Conservation (phyloP, 2,329 filamentous ascomycete species). For the Colletotrichum horii region DNA sequence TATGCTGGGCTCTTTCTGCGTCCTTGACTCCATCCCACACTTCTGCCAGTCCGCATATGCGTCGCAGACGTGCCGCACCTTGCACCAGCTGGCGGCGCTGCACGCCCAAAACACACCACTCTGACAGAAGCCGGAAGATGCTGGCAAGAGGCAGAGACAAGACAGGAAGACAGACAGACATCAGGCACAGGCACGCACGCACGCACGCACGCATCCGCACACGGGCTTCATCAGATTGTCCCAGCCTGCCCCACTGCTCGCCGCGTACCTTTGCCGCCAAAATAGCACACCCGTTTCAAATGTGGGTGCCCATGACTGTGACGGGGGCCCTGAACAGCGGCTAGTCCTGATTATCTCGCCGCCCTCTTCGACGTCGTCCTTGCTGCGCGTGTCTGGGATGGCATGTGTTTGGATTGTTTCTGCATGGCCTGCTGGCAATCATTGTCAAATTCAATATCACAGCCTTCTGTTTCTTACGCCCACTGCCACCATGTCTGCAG, state of each 20-base stretch:
- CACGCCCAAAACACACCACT: background rate
- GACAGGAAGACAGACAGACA: background rate
- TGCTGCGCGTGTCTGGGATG: background rate
- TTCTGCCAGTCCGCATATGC: background rate
- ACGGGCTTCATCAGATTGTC: conserved; percentile 1
- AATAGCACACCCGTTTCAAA: conserved; percentile 17
- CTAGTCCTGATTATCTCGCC: background rate
- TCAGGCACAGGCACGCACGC: background rate
- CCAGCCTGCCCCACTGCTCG: conserved; percentile 3
- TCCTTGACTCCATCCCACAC: background rate
- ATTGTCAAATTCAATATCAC: background rate
- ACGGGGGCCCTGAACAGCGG: background rate
- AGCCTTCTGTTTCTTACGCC: background rate
- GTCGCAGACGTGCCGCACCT: conserved; percentile 15
- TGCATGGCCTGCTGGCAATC: background rate
- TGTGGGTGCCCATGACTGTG: background rate
- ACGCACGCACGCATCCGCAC: background rate
- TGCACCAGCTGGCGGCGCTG: conserved; percentile 11
- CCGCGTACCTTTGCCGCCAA: conserved; percentile 6
- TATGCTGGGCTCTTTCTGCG: background rate
- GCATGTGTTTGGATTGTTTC: background rate
- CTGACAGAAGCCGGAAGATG: background rate
- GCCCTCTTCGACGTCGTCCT: background rate
- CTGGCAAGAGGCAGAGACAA: background rate
- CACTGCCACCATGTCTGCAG: background rate